A percentile compares a stretch with the other conserved stretches of the same genome.
Evolutionary conservation across 768 basidiomycete genomes (phyloP).

Genomic region (Pleurotus eryngii): DNA sequence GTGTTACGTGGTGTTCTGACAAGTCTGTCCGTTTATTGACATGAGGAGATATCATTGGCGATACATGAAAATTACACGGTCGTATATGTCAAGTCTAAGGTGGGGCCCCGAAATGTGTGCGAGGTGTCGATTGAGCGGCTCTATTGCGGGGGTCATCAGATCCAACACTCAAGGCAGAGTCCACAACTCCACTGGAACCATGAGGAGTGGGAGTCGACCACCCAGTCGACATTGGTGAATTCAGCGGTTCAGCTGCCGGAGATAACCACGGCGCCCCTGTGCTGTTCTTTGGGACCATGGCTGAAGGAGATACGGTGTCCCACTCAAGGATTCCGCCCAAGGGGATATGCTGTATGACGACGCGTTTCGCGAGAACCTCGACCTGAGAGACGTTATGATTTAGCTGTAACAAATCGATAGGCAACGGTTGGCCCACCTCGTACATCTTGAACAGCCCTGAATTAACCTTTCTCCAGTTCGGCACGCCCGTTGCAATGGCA

Average conservation of each 20-base stretch:
- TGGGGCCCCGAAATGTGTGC: conserved; percentile 1
- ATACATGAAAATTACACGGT: background rate
- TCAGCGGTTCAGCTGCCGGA: background rate
- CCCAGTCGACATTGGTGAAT: background rate
- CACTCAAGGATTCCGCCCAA: conserved; percentile 80
- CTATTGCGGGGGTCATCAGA: conserved; percentile 2
- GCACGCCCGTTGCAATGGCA: conserved; percentile 83
- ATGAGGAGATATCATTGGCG: conserved; percentile 1
- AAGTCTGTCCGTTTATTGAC: background rate
- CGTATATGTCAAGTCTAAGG: background rate
- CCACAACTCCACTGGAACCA: background rate
- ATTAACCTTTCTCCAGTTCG: conserved; percentile 90
- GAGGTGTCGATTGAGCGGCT: conserved; percentile 4
- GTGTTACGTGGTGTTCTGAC: conserved; percentile 1
- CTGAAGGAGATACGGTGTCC: conserved; percentile 26
- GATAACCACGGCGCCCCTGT: conserved; percentile 1
- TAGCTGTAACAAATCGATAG: background rate
- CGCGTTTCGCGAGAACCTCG: conserved; percentile 89
- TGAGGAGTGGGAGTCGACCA: conserved; percentile 3
- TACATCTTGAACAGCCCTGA: conserved; percentile 95
- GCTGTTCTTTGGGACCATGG: conserved; percentile 1
- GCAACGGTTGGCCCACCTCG: conserved; percentile 46
- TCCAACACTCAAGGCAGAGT: background rate
- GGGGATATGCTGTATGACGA: conserved; percentile 94
- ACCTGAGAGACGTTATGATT: conserved; percentile 41